These are phyloP conservation scores for Anisodus acutangulus DNA, from an alignment of 257 asterid genomes.

Conservation along the genomic window DNA sequence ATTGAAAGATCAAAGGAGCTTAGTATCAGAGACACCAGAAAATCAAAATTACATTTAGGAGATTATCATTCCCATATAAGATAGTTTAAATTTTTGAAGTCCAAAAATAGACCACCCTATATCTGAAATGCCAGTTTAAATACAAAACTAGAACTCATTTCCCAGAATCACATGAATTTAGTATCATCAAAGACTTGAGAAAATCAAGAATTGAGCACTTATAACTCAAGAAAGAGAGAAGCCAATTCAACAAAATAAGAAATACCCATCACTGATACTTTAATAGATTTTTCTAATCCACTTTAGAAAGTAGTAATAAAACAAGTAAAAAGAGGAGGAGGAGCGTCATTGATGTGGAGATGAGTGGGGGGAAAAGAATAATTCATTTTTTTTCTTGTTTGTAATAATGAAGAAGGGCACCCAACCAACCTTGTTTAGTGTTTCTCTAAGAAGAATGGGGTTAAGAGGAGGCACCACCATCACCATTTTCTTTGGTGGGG, in stretches of 20 bases:
- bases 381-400: not conserved
- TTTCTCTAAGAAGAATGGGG: slow-evolving; percentile 72
- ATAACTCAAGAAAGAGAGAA: not conserved
- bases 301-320: not conserved
- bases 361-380: not conserved
- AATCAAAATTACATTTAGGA: not conserved
- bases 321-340: not conserved
- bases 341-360: not conserved
- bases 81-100: not conserved
- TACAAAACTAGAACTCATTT: not conserved
- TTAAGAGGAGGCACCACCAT: slow-evolving; percentile 55
- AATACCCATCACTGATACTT: not conserved
- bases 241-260: not conserved
- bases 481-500: slow-evolving; percentile 65
- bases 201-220: not conserved
- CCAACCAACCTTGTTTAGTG: slow-evolving; percentile 61
- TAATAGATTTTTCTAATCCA: not conserved
- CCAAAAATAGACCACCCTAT: not conserved
- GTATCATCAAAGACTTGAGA: not conserved
- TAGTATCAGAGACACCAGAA: slow-evolving; percentile 15
- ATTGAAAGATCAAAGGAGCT: not conserved
- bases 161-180: not conserved
- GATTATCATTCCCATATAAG: no score
- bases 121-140: not conserved
- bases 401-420: not conserved